Conservation (phyloP, 768 basidiomycete species). For the Megacollybia marginata region DNA sequence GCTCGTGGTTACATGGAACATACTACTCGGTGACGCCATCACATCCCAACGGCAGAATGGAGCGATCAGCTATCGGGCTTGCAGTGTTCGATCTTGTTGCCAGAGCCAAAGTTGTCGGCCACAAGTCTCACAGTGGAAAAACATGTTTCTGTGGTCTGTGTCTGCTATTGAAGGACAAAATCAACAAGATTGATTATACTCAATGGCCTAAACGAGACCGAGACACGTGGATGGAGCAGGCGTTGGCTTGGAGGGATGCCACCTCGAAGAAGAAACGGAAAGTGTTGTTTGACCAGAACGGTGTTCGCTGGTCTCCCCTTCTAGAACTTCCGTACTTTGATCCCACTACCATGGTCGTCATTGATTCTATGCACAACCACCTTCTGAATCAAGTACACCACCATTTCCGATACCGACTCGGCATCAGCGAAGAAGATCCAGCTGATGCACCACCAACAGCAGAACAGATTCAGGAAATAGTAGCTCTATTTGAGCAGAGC, state of each 20-base stretch:
- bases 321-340: conserved; percentile 14
- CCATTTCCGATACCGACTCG: too few species aligned
- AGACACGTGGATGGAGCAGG: conserved; percentile 5
- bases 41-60: conserved; percentile 9
- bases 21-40: conserved; percentile 11
- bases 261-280: neutral
- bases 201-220: conserved; percentile 8
- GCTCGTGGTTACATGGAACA: conserved; percentile 14
- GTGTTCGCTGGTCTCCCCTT: conserved; percentile 7
- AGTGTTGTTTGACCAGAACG: conserved; percentile 3
- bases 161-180: conserved; percentile 6
- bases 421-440: too few species aligned
- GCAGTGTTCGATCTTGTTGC: conserved; percentile 12
- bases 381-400: conserved; percentile 5
- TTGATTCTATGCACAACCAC: conserved; percentile 8
- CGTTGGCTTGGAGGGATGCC: neutral
- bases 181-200: conserved; percentile 12
- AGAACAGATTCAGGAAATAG: too few species aligned
- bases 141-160: conserved; percentile 17
- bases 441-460: too few species aligned
- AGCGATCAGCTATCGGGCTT: conserved; percentile 13
- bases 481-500: too few species aligned
- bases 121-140: neutral
- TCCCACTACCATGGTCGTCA: conserved; percentile 1
- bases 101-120: conserved; percentile 1